Evolutionary conservation across 441 rosid genomes (phyloP).

Genomic region (Caryocar brasiliense): DNA sequence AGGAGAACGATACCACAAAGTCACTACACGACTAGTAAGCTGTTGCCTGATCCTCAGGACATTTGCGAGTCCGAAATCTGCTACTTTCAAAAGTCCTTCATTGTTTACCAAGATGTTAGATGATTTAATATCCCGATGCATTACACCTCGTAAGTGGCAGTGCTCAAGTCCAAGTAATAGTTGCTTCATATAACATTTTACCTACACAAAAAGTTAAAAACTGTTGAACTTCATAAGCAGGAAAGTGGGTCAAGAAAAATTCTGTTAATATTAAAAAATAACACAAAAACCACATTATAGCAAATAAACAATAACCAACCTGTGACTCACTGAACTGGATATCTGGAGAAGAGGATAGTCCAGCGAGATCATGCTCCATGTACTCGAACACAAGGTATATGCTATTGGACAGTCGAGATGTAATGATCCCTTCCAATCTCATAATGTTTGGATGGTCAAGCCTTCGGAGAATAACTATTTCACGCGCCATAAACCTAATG

Average conservation of each 20-base stretch:
- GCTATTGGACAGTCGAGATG: slow-evolving; percentile 58
- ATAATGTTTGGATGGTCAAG: slow-evolving; percentile 83
- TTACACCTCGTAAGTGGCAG: slow-evolving; percentile 67
- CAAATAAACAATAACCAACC: slow-evolving; percentile 24
- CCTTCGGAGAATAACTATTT: slow-evolving; percentile 72
- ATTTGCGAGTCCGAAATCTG: slow-evolving; percentile 84
- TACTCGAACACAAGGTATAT: slow-evolving; percentile 85
- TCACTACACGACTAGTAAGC: slow-evolving; percentile 82
- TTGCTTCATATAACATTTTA: slow-evolving; percentile 89
- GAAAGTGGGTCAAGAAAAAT: neutral
- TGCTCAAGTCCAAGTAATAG: slow-evolving; percentile 72
- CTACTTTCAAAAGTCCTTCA: slow-evolving; percentile 63
- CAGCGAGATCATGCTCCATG: slow-evolving; percentile 93
- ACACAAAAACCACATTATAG: neutral
- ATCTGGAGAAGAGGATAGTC: slow-evolving; percentile 54
- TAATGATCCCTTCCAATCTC: slow-evolving; percentile 70
- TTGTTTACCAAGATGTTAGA: slow-evolving; percentile 81
- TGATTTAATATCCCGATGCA: slow-evolving; percentile 78
- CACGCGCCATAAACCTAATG: slow-evolving; percentile 87
- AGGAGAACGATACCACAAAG: slow-evolving; percentile 91
- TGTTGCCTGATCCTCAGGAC: slow-evolving; percentile 39
- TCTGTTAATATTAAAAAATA: neutral
- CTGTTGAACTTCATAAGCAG: neutral
- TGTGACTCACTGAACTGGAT: slow-evolving; percentile 59
- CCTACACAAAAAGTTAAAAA: slow-evolving; percentile 22